Percentiles rank a stretch among this genome's conserved stretches.
Conservation (phyloP, 495 filamentous ascomycete species). For the Trichoderma parareesei region DNA sequence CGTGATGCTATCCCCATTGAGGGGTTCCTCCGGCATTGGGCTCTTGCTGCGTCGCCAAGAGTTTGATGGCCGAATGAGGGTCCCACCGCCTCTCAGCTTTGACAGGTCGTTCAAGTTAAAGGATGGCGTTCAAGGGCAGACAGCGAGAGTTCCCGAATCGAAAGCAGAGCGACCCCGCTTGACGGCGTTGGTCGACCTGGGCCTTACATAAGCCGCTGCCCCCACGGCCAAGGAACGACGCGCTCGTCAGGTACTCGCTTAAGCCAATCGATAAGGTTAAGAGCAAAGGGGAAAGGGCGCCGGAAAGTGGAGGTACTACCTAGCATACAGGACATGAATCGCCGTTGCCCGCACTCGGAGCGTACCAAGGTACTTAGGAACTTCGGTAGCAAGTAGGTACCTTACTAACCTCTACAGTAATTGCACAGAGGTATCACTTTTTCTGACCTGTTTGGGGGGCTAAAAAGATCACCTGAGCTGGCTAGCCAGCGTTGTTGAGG, state of each 20-base stretch:
- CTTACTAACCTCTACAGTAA: no score
- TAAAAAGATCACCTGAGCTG: background rate
- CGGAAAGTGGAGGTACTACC: background rate
- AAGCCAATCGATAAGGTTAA: background rate
- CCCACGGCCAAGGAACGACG: background rate
- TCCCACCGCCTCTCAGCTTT: background rate
- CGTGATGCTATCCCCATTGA: slow-evolving; percentile 6
- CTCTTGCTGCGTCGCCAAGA: background rate
- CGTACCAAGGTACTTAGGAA: no score
- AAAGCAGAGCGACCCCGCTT: background rate
- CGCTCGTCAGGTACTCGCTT: background rate
- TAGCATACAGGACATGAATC: no score
- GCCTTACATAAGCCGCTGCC: background rate
- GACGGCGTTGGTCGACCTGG: background rate
- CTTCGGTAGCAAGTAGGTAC: no score
- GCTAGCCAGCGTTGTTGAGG: background rate
- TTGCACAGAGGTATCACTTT: no score
- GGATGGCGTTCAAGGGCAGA: background rate
- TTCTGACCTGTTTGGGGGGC: background rate
- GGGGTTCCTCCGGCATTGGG: slow-evolving; percentile 3
- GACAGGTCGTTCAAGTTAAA: background rate
- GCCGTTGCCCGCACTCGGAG: no score
- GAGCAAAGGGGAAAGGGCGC: background rate
- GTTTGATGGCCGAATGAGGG: background rate
- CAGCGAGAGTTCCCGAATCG: background rate